Evolutionary conservation across 371 early-diverging fungal genomes (phyloP).

Genomic region (Mortierella sp.): DNA sequence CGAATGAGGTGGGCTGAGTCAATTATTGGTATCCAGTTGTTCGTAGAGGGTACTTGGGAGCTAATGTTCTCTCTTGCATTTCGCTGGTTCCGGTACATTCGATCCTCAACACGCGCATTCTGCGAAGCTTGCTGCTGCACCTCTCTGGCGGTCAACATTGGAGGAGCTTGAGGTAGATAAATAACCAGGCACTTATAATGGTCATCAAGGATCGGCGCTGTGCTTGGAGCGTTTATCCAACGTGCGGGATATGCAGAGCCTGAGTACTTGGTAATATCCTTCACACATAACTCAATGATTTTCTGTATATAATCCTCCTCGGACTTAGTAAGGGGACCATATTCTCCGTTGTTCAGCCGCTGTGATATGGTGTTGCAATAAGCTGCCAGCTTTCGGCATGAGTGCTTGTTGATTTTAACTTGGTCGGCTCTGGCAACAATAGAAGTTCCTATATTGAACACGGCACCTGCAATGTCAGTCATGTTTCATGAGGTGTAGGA

Average conservation of each 20-base stretch:
- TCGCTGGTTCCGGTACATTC: background rate
- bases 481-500: too few species aligned
- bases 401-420: slow-evolving; percentile 14
- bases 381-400: slow-evolving; percentile 10
- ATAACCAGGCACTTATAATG: background rate
- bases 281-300: slow-evolving; percentile 12
- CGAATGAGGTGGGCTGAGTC: slow-evolving; percentile 16
- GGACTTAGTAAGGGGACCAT: slow-evolving; percentile 9
- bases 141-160: too few species aligned
- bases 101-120: too few species aligned
- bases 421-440: slow-evolving; percentile 11
- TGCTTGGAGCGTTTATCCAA: slow-evolving; percentile 2
- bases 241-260: slow-evolving; percentile 11
- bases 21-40: background rate
- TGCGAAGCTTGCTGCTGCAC: too few species aligned
- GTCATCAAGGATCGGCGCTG: slow-evolving; percentile 10
- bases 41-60: background rate
- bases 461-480: slow-evolving; percentile 13
- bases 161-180: too few species aligned
- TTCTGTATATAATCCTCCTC: slow-evolving; percentile 13
- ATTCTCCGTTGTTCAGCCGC: slow-evolving; percentile 17
- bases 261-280: slow-evolving; percentile 13
- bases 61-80: background rate
- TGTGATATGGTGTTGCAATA: slow-evolving; percentile 10
- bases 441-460: slow-evolving; percentile 6